These are phyloP conservation scores for Spathaspora gorwiae DNA, from an alignment of 805 yeast species.

Conservation along the genomic window DNA sequence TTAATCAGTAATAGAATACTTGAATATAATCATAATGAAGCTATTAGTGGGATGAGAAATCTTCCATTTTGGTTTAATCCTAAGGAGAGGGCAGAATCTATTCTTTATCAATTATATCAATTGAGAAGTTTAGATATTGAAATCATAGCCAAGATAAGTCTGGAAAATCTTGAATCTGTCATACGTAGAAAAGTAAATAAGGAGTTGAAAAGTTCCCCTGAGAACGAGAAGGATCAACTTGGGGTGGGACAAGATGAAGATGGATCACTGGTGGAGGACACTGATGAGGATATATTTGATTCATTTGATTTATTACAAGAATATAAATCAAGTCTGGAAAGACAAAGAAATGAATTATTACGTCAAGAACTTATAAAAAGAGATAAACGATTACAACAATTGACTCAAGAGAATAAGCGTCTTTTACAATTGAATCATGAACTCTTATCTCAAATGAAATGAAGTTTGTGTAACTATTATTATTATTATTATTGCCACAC, in stretches of 20 bases:
- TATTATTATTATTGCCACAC: no score
- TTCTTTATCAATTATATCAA: slow-evolving; percentile 20
- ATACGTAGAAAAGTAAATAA: slow-evolving; percentile 4
- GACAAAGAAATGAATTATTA: slow-evolving; percentile 13
- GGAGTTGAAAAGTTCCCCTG: not conserved
- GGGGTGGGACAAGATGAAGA: slow-evolving; percentile 3
- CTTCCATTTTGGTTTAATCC: not conserved
- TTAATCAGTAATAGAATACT: not conserved
- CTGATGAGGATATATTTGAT: not conserved
- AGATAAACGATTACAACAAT: slow-evolving; percentile 16
- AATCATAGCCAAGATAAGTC: slow-evolving; percentile 16
- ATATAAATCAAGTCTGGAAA: slow-evolving; percentile 13
- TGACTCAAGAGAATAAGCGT: slow-evolving; percentile 23
- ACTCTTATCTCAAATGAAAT: slow-evolving; percentile 5
- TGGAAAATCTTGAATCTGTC: slow-evolving; percentile 15
- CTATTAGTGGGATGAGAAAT: not conserved
- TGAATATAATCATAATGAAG: not conserved
- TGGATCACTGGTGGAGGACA: not conserved
- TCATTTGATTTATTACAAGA: slow-evolving; percentile 8
- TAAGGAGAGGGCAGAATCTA: slow-evolving; percentile 10
- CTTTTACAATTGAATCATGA: slow-evolving; percentile 29
- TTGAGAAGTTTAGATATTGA: slow-evolving; percentile 19
- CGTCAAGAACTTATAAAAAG: slow-evolving; percentile 19
- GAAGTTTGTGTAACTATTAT: no score
- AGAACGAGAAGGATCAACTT: not conserved